Percentiles rank a stretch among this genome's conserved stretches.
phyloP scores from a whole-genome alignment of 192 early-diverging fungal genomes.

The Piromyces sp. region DNA sequence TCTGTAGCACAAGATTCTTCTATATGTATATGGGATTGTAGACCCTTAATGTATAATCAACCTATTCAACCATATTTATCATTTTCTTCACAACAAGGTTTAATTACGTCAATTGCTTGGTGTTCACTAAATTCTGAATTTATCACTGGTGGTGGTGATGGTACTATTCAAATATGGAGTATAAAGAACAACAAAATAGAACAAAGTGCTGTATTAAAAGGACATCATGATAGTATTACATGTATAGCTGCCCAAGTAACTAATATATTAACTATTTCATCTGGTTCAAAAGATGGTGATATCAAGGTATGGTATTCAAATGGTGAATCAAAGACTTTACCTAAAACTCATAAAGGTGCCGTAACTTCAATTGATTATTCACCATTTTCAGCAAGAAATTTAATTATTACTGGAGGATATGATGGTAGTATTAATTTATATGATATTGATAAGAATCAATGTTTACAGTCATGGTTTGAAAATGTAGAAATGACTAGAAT shows the following conservation, averaged over 20 bases:
- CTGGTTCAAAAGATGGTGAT: background rate
- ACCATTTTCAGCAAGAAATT: background rate
- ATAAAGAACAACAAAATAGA: background rate
- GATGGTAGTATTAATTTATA: background rate
- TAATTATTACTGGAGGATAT: background rate
- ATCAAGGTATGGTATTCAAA: background rate
- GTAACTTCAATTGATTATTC: background rate
- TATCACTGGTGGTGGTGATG: background rate
- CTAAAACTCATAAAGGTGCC: background rate
- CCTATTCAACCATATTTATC: background rate
- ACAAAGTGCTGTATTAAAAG: background rate
- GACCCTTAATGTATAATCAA: background rate
- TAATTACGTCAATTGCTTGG: background rate
- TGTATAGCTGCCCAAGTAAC: background rate
- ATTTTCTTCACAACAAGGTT: background rate
- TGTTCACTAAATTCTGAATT: background rate
- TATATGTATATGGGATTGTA: background rate
- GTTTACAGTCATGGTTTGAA: background rate
- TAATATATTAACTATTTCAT: background rate
- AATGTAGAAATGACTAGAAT: background rate
- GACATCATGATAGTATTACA: background rate
- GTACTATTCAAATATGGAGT: background rate
- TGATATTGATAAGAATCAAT: background rate
- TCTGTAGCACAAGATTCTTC: background rate
- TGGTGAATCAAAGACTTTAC: background rate